phyloP scores from a whole-genome alignment of 1,284 basidiomycete genomes.

The Trametes versicolor region DNA sequence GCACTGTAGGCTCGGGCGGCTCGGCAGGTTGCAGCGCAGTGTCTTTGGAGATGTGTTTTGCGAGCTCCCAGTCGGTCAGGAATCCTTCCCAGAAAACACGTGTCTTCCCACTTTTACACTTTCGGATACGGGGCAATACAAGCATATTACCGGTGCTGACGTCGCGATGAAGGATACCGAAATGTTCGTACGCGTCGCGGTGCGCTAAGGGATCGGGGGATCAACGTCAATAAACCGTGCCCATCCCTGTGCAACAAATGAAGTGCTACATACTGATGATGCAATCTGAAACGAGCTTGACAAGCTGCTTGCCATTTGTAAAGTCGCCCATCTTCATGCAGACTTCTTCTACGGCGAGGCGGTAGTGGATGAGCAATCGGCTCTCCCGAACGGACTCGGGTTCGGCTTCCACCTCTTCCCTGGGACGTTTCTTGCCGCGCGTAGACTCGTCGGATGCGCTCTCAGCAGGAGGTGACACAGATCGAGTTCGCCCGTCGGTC shows the following conservation, averaged over 20 bases:
- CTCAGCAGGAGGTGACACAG: neutral
- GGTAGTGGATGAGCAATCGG: constrained; percentile 9
- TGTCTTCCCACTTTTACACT: neutral
- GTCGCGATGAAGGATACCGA: constrained; percentile 6
- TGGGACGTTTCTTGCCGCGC: neutral
- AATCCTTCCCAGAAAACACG: constrained; percentile 6
- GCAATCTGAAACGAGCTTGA: constrained; percentile 5
- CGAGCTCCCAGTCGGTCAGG: constrained; percentile 20
- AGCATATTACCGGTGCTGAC: constrained; percentile 27
- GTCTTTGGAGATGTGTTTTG: constrained; percentile 3
- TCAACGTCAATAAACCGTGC: neutral
- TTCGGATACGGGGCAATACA: neutral
- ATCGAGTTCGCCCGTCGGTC: neutral
- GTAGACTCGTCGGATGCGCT: neutral
- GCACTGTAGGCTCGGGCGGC: constrained; percentile 13
- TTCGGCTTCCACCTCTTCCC: neutral
- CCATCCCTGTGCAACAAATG: neutral
- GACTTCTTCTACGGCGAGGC: constrained; percentile 20
- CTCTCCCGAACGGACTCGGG: neutral
- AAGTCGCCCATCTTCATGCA: neutral
- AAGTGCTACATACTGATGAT: constrained; percentile 4
- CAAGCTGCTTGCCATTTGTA: constrained; percentile 8
- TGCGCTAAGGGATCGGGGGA: constrained; percentile 15
- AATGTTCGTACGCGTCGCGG: neutral
- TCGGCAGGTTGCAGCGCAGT: neutral